Conservation (phyloP, 2,329 filamentous ascomycete species). For the Monilinia vaccinii-corymbosi region DNA sequence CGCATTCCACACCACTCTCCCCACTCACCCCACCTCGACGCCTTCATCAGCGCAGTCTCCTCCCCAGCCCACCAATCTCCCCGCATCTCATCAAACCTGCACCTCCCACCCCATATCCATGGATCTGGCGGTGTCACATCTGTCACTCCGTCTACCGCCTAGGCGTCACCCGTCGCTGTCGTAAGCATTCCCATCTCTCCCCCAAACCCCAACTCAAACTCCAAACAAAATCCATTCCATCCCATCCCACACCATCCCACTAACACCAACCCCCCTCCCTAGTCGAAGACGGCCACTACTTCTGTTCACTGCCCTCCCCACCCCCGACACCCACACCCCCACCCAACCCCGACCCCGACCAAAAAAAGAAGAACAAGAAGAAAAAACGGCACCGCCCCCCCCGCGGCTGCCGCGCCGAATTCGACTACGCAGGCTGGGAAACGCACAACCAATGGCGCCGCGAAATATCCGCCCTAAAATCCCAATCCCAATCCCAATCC, state of each 20-base stretch:
- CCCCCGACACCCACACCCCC: neutral
- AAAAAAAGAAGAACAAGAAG: no score
- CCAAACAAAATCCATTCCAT: neutral
- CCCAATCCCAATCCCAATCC: neutral
- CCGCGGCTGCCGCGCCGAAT: constrained; percentile 11
- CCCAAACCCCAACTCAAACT: neutral
- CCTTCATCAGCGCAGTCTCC: constrained; percentile 4
- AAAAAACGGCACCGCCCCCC: constrained; percentile 4
- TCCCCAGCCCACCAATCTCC: constrained; percentile 6
- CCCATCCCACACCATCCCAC: no score
- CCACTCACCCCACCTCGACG: constrained; percentile 7
- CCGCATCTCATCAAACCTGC: constrained; percentile 13
- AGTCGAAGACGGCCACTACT: constrained; percentile 21
- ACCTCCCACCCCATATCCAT: constrained; percentile 25
- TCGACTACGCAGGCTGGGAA: constrained; percentile 14
- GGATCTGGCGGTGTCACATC: constrained; percentile 31
- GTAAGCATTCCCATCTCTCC: neutral
- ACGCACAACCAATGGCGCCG: constrained; percentile 7
- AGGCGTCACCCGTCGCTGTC: constrained; percentile 30
- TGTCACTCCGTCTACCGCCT: constrained; percentile 28
- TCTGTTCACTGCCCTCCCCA: constrained; percentile 13
- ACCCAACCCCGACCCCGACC: neutral
- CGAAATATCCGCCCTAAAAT: neutral
- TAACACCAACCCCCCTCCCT: neutral
- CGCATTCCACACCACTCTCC: constrained; percentile 1